Evolutionary conservation across 305 asterid species (phyloP).

Genomic region (Caryopteris hybrid): DNA sequence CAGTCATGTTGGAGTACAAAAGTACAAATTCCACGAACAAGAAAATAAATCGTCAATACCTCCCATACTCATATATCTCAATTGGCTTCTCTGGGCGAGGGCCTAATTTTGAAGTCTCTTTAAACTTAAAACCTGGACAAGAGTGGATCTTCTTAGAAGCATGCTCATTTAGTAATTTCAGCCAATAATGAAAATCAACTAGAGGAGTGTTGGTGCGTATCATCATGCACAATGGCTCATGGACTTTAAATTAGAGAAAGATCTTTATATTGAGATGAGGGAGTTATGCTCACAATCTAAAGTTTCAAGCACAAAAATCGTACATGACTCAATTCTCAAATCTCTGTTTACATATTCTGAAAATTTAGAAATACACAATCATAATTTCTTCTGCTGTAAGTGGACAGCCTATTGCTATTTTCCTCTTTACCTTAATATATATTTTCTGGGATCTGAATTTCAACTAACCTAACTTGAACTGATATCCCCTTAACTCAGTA

Average conservation of each 20-base stretch:
- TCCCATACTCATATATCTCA: slow-evolving; percentile 76
- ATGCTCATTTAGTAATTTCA: not conserved
- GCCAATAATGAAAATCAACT: not conserved
- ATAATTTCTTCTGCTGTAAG: not conserved
- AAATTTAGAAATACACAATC: not conserved
- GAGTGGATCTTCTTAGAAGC: slow-evolving; percentile 14
- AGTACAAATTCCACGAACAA: not conserved
- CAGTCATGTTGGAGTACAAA: not conserved
- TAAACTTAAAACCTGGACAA: slow-evolving; percentile 62
- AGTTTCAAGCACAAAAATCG: not conserved
- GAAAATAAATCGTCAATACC: slow-evolving; percentile 33
- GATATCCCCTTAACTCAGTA: not conserved
- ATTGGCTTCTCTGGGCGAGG: slow-evolving; percentile 88
- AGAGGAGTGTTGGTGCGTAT: not conserved
- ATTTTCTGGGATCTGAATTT: not conserved
- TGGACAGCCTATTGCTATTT: not conserved
- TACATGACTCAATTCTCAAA: not conserved
- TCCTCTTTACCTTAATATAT: too few relatives aligned
- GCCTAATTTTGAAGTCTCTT: slow-evolving; percentile 77
- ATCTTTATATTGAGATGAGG: too few relatives aligned
- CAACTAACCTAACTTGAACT: not conserved
- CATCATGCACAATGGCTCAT: not conserved
- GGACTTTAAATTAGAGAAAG: not conserved
- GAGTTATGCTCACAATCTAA: not conserved
- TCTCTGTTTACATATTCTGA: not conserved